These are phyloP conservation scores for Saururus chinensis DNA, from an alignment of 164 flowering plant species.

Conservation along the genomic window DNA sequence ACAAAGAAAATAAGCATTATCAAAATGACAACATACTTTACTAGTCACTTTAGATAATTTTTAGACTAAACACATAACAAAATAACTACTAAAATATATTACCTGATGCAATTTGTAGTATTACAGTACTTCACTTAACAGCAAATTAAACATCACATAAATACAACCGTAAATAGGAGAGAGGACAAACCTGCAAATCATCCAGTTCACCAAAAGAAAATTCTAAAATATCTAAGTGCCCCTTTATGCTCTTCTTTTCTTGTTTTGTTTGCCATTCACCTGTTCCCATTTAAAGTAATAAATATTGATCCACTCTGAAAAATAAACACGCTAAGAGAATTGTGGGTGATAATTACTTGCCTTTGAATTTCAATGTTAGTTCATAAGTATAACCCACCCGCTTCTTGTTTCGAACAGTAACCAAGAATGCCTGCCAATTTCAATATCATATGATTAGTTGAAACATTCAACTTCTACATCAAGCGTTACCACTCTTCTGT, in stretches of 20 bases:
- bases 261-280: conserved; percentile 74
- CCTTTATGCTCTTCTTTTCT: conserved; percentile 55
- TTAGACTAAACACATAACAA: too few relatives aligned
- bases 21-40: too few relatives aligned
- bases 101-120: too few relatives aligned
- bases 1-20: too few relatives aligned
- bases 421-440: conserved; percentile 70
- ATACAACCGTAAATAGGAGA: not conserved
- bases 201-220: conserved; percentile 91
- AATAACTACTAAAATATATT: too few relatives aligned
- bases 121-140: too few relatives aligned
- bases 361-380: conserved; percentile 61
- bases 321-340: not conserved
- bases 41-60: too few relatives aligned
- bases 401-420: conserved; percentile 88
- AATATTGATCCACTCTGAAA: not conserved
- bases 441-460: conserved; percentile 1
- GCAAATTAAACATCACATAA: not conserved
- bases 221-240: conserved; percentile 57
- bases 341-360: conserved; percentile 17
- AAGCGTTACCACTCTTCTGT: too few relatives aligned
- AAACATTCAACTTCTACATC: too few relatives aligned
- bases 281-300: conserved; percentile 8
- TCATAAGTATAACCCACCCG: conserved; percentile 90
- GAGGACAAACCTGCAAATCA: conserved; percentile 67